Conservation (phyloP, 1,139 yeast genomes). For the Geotrichum histeridarum region DNA sequence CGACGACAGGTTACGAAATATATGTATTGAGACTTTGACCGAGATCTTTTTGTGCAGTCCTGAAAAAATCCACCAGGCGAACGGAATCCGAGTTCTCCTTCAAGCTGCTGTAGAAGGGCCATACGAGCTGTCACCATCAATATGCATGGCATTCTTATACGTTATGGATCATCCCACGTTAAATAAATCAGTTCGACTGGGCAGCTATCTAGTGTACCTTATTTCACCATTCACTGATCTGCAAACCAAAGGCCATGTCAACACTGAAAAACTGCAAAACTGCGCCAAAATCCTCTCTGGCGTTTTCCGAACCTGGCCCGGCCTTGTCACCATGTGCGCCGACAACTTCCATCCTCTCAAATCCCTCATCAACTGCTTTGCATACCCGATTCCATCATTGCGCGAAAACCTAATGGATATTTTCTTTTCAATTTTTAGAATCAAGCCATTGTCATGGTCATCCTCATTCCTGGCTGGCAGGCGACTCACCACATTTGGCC, state of each 20-base stretch:
- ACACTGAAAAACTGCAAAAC: slow-evolving; percentile 53
- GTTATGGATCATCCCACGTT: slow-evolving; percentile 57
- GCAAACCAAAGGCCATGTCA: slow-evolving; percentile 44
- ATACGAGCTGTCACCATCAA: slow-evolving; percentile 50
- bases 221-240: slow-evolving; percentile 63
- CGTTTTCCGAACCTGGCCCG: slow-evolving; percentile 70
- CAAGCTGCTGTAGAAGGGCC: slow-evolving; percentile 60
- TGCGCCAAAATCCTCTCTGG: slow-evolving; percentile 58
- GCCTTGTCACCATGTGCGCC: slow-evolving; percentile 61
- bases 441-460: slow-evolving; percentile 60
- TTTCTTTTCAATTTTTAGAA: slow-evolving; percentile 60
- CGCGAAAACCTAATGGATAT: slow-evolving; percentile 67
- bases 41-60: slow-evolving; percentile 65
- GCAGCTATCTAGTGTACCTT: slow-evolving; percentile 59
- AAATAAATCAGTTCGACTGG: slow-evolving; percentile 40
- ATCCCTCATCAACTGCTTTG: slow-evolving; percentile 58
- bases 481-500: slow-evolving; percentile 32
- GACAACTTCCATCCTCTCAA: slow-evolving; percentile 54
- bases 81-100: slow-evolving; percentile 59
- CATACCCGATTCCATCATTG: slow-evolving; percentile 51
- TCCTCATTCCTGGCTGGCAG: slow-evolving; percentile 39
- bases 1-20: slow-evolving; percentile 51
- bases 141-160: slow-evolving; percentile 53
- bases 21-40: slow-evolving; percentile 64
- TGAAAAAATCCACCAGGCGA: slow-evolving; percentile 53